Conservation (phyloP, 2,329 filamentous ascomycete genomes). For the Eurotiales sp. region DNA sequence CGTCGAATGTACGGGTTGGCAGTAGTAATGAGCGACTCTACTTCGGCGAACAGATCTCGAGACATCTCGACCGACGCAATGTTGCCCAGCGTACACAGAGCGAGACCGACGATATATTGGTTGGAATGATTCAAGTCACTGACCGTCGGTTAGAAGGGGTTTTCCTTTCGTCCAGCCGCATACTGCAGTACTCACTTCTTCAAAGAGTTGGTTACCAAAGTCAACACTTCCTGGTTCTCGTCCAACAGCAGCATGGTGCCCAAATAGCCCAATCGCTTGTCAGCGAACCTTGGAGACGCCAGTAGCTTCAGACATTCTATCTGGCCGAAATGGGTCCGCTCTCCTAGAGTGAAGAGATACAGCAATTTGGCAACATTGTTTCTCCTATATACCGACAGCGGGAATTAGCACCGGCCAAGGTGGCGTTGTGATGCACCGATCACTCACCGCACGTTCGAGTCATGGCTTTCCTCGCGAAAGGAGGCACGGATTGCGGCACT, state of each 20-base stretch:
- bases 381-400: constrained; percentile 55
- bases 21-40: constrained; percentile 86
- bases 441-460: constrained; percentile 80
- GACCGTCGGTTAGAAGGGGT: constrained; percentile 31
- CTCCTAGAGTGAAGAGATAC: constrained; percentile 95
- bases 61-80: constrained; percentile 99
- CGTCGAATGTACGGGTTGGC: constrained; percentile 97
- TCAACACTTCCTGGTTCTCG: constrained; percentile 97
- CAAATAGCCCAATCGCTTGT: constrained; percentile 92
- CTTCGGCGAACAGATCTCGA: constrained; percentile 90
- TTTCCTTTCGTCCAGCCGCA: neutral
- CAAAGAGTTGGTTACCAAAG: constrained; percentile 92
- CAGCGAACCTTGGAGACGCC: constrained; percentile 92
- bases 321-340: constrained; percentile 97
- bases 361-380: constrained; percentile 99
- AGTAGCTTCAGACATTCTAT: constrained; percentile 98
- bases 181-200: constrained; percentile 67
- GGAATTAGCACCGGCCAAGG: constrained; percentile 19
- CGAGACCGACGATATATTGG: constrained; percentile 95
- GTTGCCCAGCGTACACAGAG: constrained; percentile 92
- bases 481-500: constrained; percentile 96
- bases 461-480: constrained; percentile 93
- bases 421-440: neutral
- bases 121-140: constrained; percentile 97
- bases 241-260: constrained; percentile 94